These are phyloP conservation scores for Geum urbanum DNA, from an alignment of 306 rosid species.

Conservation along the genomic window DNA sequence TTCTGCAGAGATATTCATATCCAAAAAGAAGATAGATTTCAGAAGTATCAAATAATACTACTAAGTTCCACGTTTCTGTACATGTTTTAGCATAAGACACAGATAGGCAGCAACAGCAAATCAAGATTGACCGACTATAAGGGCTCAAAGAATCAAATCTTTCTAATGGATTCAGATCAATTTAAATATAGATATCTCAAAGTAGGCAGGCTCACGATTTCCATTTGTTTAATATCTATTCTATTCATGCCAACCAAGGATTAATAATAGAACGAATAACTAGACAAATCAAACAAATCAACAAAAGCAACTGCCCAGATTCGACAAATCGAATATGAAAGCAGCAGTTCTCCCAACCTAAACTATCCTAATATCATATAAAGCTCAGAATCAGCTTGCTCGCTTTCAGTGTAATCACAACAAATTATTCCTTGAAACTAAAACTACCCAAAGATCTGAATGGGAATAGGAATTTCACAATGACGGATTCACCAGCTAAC, in stretches of 20 bases:
- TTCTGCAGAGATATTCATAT: not conserved
- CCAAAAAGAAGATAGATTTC: not conserved
- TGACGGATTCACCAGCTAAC: not conserved
- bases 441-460: not conserved
- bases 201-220: not conserved
- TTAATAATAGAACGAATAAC: not conserved
- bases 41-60: not conserved
- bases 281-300: not conserved
- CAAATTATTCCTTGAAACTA: not conserved
- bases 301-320: not conserved
- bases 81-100: constrained; percentile 6
- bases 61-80: constrained; percentile 24
- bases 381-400: not conserved
- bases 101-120: constrained; percentile 32
- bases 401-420: not conserved
- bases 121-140: constrained; percentile 28
- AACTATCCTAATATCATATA: not conserved
- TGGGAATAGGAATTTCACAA: not conserved
- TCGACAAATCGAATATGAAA: not conserved
- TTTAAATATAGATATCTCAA: constrained; percentile 2
- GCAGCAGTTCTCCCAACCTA: not conserved
- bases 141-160: constrained; percentile 52
- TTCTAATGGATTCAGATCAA: constrained; percentile 23
- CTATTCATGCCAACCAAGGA: constrained; percentile 22
- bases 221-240: constrained; percentile 3